Conservation (phyloP, 2,329 filamentous ascomycete species). For the Corynespora cassiicola region DNA sequence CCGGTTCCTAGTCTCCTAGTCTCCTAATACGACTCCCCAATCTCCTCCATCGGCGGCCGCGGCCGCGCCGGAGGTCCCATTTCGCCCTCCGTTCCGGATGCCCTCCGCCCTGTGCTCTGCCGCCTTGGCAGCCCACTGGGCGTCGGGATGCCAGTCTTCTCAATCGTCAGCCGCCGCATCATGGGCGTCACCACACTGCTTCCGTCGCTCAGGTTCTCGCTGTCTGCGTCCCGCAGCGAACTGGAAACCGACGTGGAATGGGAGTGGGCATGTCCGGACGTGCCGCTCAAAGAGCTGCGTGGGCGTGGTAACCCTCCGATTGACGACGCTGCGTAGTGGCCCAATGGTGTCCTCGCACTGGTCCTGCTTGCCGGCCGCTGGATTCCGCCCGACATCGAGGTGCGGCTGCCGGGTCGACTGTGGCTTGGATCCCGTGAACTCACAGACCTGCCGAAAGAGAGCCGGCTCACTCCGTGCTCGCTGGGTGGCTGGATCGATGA, state of each 20-base stretch:
- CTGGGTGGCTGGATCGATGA: constrained; percentile 35
- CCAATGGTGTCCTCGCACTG: constrained; percentile 71
- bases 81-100: constrained; percentile 50
- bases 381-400: constrained; percentile 49
- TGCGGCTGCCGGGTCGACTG: constrained; percentile 76
- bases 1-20: no score
- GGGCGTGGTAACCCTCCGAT: constrained; percentile 63
- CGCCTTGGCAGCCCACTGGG: constrained; percentile 58
- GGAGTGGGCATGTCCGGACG: constrained; percentile 46
- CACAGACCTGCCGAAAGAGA: constrained; percentile 57
- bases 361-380: constrained; percentile 66
- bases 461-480: constrained; percentile 48
- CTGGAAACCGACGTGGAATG: constrained; percentile 37
- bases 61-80: constrained; percentile 56
- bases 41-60: constrained; percentile 56
- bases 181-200: constrained; percentile 52
- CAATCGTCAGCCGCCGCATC: constrained; percentile 50
- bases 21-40: constrained; percentile 63
- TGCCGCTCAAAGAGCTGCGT: constrained; percentile 73
- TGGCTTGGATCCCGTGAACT: constrained; percentile 30
- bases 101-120: constrained; percentile 54
- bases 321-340: constrained; percentile 57
- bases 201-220: constrained; percentile 48
- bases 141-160: constrained; percentile 58
- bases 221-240: constrained; percentile 56